Conservation (phyloP, 176 grass and related monocot genomes). For the Aegilops longissima region DNA sequence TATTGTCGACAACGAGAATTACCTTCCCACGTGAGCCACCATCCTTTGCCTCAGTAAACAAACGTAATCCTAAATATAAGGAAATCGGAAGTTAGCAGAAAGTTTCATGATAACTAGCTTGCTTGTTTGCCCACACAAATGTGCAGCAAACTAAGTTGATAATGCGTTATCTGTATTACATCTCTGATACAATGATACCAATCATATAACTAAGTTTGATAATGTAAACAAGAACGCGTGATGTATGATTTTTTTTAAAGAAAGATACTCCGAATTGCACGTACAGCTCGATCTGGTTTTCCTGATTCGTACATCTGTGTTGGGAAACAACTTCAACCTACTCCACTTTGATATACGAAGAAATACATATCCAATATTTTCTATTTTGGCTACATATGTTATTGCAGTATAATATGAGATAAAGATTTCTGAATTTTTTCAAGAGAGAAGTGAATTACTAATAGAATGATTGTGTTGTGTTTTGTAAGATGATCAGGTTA, state of each 20-base stretch:
- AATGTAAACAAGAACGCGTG: background rate
- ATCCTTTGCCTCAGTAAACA: constrained; percentile 95
- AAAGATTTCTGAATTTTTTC: background rate
- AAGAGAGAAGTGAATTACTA: background rate
- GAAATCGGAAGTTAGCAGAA: constrained; percentile 16
- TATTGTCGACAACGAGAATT: constrained; percentile 24
- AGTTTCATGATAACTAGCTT: constrained; percentile 11
- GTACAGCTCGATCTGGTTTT: background rate
- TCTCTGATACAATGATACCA: background rate
- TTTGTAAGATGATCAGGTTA: background rate
- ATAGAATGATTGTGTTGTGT: background rate
- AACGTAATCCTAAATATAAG: constrained; percentile 66
- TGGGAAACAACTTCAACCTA: constrained; percentile 3
- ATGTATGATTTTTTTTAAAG: background rate
- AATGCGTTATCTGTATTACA: too few relatives aligned
- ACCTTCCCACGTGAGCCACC: constrained; percentile 74
- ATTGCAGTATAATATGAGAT: background rate
- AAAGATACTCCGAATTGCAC: background rate
- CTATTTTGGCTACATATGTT: background rate
- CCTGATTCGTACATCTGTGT: background rate
- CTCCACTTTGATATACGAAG: background rate
- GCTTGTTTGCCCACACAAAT: background rate
- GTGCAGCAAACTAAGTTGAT: background rate
- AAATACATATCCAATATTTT: background rate
- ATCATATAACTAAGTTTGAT: constrained; percentile 1